Percentiles rank a stretch among this genome's conserved stretches.
phyloP scores from a whole-genome alignment of 192 early-diverging fungal genomes.

The Podila minutissima region DNA sequence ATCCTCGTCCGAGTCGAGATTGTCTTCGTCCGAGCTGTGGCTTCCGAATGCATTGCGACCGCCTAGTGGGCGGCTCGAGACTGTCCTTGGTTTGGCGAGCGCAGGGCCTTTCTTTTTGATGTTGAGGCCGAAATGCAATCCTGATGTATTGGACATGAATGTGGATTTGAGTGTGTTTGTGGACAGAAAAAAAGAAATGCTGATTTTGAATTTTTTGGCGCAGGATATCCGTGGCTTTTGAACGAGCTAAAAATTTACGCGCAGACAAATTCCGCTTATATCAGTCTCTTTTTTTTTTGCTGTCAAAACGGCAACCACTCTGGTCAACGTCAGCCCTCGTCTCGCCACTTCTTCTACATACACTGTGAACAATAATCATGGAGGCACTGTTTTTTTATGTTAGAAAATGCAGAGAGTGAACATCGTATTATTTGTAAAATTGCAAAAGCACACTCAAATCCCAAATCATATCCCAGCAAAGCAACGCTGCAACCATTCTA shows the following conservation, averaged over 20 bases:
- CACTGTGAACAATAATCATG: no score
- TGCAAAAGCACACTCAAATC: no score
- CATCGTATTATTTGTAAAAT: no score
- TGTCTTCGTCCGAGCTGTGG: conserved; percentile 45
- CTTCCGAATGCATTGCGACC: conserved; percentile 36
- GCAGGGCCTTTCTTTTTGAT: conserved; percentile 25
- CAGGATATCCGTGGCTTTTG: neutral
- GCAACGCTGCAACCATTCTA: no score
- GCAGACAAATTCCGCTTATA: no score
- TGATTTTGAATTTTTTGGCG: neutral
- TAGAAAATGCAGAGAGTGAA: no score
- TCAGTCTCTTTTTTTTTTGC: no score
- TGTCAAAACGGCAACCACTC: no score
- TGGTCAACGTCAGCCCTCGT: no score
- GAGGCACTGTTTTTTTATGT: no score
- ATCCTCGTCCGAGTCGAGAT: conserved; percentile 22
- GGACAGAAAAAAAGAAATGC: neutral
- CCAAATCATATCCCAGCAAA: no score
- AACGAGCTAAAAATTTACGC: neutral
- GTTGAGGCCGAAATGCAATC: conserved; percentile 47
- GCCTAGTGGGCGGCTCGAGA: conserved; percentile 22
- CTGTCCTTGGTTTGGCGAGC: conserved; percentile 12
- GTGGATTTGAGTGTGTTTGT: neutral
- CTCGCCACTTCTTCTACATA: no score
- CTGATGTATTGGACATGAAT: conserved; percentile 18